Evolutionary conservation across 768 basidiomycete genomes (phyloP).

Genomic region (Podaxis sp.): DNA sequence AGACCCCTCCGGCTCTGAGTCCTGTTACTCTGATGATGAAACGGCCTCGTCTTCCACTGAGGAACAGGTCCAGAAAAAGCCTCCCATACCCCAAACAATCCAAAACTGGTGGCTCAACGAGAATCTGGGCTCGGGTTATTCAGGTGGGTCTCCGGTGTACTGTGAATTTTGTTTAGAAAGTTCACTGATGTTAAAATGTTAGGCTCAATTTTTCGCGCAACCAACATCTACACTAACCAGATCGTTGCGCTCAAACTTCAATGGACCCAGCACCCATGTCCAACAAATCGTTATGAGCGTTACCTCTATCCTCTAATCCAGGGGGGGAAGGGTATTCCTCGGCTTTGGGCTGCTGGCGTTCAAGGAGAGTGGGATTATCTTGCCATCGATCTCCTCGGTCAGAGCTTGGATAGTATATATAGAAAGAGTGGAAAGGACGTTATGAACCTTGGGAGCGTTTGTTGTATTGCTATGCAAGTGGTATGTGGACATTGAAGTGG

Average conservation of each 20-base stretch:
- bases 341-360: slow-evolving; percentile 61
- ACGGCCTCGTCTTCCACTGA: slow-evolving; percentile 7
- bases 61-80: slow-evolving; percentile 2
- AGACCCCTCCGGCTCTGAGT: slow-evolving; percentile 6
- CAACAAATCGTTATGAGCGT: slow-evolving; percentile 74
- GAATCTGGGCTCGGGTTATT: slow-evolving; percentile 70
- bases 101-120: slow-evolving; percentile 64
- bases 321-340: slow-evolving; percentile 74
- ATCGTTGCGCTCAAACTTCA: slow-evolving; percentile 78
- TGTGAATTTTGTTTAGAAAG: neutral
- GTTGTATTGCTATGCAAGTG: slow-evolving; percentile 75
- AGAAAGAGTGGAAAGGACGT: slow-evolving; percentile 52
- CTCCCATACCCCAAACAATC: slow-evolving; percentile 38
- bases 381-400: slow-evolving; percentile 74
- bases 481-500: slow-evolving; percentile 38
- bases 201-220: slow-evolving; percentile 74
- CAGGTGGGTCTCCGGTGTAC: slow-evolving; percentile 43
- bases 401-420: slow-evolving; percentile 65
- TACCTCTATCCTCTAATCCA: slow-evolving; percentile 67
- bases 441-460: slow-evolving; percentile 73
- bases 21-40: slow-evolving; percentile 18
- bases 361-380: slow-evolving; percentile 67
- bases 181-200: neutral
- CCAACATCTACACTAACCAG: slow-evolving; percentile 53
- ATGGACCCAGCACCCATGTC: slow-evolving; percentile 67